These are phyloP conservation scores for Bidens hawaiensis DNA, from an alignment of 140 eudicot species.

Conservation along the genomic window DNA sequence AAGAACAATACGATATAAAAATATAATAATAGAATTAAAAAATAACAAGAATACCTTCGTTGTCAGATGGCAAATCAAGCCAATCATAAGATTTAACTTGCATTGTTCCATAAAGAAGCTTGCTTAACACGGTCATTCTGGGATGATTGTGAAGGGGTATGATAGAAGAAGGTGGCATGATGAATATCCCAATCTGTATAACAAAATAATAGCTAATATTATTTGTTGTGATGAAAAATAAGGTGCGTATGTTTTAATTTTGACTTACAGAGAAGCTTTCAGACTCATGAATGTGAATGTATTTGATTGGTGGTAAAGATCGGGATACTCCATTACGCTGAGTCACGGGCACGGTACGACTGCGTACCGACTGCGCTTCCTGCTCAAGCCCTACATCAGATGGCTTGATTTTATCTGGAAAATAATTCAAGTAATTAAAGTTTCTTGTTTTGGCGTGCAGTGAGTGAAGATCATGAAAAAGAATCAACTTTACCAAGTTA, in stretches of 20 bases:
- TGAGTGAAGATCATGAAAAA: background rate
- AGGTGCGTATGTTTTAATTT: background rate
- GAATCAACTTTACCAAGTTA: background rate
- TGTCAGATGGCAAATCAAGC: slow-evolving; percentile 63
- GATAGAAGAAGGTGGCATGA: slow-evolving; percentile 89
- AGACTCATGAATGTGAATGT: slow-evolving; percentile 75
- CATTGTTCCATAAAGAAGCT: slow-evolving; percentile 81
- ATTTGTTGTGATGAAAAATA: background rate
- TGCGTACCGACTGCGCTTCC: slow-evolving; percentile 65
- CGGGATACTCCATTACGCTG: slow-evolving; percentile 49
- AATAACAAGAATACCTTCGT: slow-evolving; percentile 40
- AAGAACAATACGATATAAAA: background rate
- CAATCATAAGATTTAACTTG: slow-evolving; percentile 81
- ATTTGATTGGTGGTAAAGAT: slow-evolving; percentile 64
- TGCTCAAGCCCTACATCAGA: slow-evolving; percentile 88
- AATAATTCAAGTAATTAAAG: background rate
- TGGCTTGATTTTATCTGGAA: slow-evolving; percentile 73
- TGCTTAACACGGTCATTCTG: slow-evolving; percentile 97
- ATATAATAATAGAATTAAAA: background rate
- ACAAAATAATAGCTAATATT: background rate
- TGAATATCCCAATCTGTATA: slow-evolving; percentile 84
- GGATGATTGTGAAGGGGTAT: slow-evolving; percentile 98
- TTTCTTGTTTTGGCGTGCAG: background rate
- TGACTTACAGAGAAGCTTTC: slow-evolving; percentile 79
- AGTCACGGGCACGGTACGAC: slow-evolving; percentile 42